Conservation (phyloP, 2,329 filamentous ascomycete species). For the Hypomyces perniciosus region DNA sequence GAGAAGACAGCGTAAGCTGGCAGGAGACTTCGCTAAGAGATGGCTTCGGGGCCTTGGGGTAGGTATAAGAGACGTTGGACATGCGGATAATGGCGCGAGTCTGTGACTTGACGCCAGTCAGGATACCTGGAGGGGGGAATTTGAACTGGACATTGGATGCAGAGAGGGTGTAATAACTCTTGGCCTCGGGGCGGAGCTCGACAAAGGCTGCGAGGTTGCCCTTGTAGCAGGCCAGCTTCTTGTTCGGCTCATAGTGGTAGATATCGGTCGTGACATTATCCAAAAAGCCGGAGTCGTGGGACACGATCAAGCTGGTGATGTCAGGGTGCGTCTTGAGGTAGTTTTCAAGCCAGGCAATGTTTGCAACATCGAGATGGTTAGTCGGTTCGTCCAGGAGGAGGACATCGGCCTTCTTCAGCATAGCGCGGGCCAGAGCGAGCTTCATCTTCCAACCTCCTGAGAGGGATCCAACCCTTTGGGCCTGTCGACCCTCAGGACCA, state of each 20-base stretch:
- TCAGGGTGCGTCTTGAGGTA: constrained; percentile 95
- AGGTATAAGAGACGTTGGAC: constrained; percentile 86
- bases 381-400: constrained; percentile 96
- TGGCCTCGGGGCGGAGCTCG: constrained; percentile 82
- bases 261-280: constrained; percentile 98
- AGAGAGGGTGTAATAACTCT: constrained; percentile 96
- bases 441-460: constrained; percentile 99
- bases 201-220: constrained; percentile 82
- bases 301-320: constrained; percentile 95
- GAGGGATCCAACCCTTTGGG: constrained; percentile 84
- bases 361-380: constrained; percentile 94
- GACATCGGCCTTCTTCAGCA: constrained; percentile 96
- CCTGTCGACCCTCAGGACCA: constrained; percentile 82
- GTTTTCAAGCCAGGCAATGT: constrained; percentile 91
- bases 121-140: constrained; percentile 90
- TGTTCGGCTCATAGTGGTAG: constrained; percentile 93
- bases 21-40: constrained; percentile 86
- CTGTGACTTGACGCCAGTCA: constrained; percentile 90
- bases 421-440: constrained; percentile 87
- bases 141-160: constrained; percentile 90
- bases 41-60: constrained; percentile 81
- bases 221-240: constrained; percentile 86
- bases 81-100: constrained; percentile 94
- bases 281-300: constrained; percentile 95
- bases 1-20: constrained; percentile 79